A percentile compares a stretch with the other conserved stretches of the same genome.
These are phyloP conservation scores for Citrus glauca DNA, from an alignment of 345 rosid genomes.

Conservation along the genomic window DNA sequence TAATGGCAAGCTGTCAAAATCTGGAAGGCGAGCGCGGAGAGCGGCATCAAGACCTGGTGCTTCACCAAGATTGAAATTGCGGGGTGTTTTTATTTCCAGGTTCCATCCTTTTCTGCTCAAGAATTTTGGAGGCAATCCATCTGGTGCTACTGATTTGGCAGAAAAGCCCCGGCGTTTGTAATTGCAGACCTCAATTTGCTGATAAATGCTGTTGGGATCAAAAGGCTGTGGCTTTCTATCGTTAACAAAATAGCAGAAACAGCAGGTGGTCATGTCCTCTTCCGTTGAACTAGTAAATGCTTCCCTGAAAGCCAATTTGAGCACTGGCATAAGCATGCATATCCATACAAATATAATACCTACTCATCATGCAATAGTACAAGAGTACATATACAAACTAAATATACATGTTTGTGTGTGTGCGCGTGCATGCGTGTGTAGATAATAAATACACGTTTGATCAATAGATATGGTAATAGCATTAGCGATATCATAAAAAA, in stretches of 20 bases:
- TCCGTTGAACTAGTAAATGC: constrained; percentile 41
- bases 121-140: constrained; percentile 48
- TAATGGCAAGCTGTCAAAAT: constrained; percentile 20
- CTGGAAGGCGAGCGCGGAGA: constrained; percentile 41
- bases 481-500: too few relatives aligned
- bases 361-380: too few relatives aligned
- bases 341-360: too few relatives aligned
- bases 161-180: constrained; percentile 9
- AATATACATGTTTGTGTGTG: too few relatives aligned
- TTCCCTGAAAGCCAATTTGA: constrained; percentile 30
- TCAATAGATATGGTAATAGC: too few relatives aligned
- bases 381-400: too few relatives aligned
- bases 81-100: constrained; percentile 19
- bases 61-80: constrained; percentile 31
- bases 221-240: constrained; percentile 33
- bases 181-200: constrained; percentile 36
- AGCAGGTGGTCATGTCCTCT: constrained; percentile 32
- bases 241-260: constrained; percentile 23
- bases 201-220: constrained; percentile 35
- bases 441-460: too few relatives aligned
- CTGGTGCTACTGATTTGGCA: constrained; percentile 45
- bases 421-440: too few relatives aligned
- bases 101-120: constrained; percentile 48
- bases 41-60: constrained; percentile 46
- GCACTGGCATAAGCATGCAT: too few relatives aligned